Percentiles rank a stretch among this genome's conserved stretches.
Conservation (phyloP, 352 stramenopile genomes). For the Phytophthora hibernalis region DNA sequence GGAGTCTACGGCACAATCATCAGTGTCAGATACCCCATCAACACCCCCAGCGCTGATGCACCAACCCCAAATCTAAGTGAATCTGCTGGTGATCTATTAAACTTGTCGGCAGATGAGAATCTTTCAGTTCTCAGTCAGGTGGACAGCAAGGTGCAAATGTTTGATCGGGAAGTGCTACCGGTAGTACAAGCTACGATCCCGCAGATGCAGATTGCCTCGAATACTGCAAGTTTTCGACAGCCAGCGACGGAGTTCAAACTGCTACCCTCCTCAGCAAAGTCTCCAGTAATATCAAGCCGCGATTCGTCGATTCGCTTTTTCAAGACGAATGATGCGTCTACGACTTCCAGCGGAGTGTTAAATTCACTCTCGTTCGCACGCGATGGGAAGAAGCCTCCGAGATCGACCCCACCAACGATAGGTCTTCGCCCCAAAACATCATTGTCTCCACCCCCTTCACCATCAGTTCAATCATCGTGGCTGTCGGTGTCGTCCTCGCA, state of each 20-base stretch:
- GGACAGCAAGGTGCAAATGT: not conserved
- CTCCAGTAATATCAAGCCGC: constrained; percentile 19
- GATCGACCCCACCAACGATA: constrained; percentile 6
- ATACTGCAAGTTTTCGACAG: constrained; percentile 29
- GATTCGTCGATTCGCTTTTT: constrained; percentile 26
- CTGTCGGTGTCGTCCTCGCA: constrained; percentile 22
- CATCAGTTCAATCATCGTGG: constrained; percentile 27
- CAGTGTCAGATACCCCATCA: not conserved
- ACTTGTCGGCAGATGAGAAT: constrained; percentile 42
- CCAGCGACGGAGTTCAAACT: constrained; percentile 47
- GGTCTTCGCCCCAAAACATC: constrained; percentile 16
- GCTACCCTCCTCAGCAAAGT: constrained; percentile 34
- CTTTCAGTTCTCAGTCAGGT: constrained; percentile 8
- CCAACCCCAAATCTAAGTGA: not conserved
- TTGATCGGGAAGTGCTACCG: not conserved
- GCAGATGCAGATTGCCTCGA: constrained; percentile 9
- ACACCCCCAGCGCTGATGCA: not conserved
- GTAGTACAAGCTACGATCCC: constrained; percentile 9
- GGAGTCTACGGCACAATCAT: constrained; percentile 1
- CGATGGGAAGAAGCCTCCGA: constrained; percentile 18
- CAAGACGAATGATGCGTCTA: constrained; percentile 15
- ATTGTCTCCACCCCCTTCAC: constrained; percentile 15
- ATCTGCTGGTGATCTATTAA: constrained; percentile 40
- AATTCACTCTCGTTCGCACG: constrained; percentile 1
- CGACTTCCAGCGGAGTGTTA: constrained; percentile 15